phyloP scores from a whole-genome alignment of 495 filamentous ascomycete species.

The Evernia prunastri region DNA sequence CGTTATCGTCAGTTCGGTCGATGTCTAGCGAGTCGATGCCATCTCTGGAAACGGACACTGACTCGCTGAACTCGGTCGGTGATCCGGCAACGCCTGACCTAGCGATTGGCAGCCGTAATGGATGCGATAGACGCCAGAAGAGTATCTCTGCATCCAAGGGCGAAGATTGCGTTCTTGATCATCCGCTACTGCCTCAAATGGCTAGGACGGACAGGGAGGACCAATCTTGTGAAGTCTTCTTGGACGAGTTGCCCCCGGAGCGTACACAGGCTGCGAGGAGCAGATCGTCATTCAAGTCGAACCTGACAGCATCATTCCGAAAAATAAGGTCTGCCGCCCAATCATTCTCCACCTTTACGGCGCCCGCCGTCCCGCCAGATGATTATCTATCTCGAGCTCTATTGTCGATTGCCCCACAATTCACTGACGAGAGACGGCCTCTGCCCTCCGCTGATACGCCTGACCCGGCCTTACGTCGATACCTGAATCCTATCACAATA shows the following conservation, averaged over 20 bases:
- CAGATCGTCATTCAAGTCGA: conserved; percentile 72
- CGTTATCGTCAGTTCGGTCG: conserved; percentile 43
- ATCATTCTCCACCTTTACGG: conserved; percentile 69
- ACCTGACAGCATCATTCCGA: conserved; percentile 84
- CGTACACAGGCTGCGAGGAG: conserved; percentile 32
- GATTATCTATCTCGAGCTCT: conserved; percentile 85
- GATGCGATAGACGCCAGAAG: conserved; percentile 37
- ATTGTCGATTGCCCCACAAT: conserved; percentile 68
- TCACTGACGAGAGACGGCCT: conserved; percentile 84
- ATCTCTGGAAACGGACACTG: conserved; percentile 51
- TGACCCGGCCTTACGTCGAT: conserved; percentile 80
- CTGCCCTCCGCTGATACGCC: conserved; percentile 67
- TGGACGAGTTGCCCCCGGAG: neutral
- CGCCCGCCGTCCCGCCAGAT: conserved; percentile 60
- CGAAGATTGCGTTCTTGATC: conserved; percentile 50
- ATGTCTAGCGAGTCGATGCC: conserved; percentile 57
- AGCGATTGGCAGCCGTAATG: conserved; percentile 35
- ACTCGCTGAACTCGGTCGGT: conserved; percentile 38
- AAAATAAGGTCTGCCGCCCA: conserved; percentile 80
- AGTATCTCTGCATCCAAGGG: conserved; percentile 37
- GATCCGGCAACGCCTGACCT: conserved; percentile 35
- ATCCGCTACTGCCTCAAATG: conserved; percentile 46
- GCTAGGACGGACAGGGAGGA: conserved; percentile 28
- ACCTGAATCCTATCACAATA: conserved; percentile 76
- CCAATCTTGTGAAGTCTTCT: conserved; percentile 7